Base-by-base conservation (phyloP, 75 land plant genomes). In the Pinus taeda region DNA sequence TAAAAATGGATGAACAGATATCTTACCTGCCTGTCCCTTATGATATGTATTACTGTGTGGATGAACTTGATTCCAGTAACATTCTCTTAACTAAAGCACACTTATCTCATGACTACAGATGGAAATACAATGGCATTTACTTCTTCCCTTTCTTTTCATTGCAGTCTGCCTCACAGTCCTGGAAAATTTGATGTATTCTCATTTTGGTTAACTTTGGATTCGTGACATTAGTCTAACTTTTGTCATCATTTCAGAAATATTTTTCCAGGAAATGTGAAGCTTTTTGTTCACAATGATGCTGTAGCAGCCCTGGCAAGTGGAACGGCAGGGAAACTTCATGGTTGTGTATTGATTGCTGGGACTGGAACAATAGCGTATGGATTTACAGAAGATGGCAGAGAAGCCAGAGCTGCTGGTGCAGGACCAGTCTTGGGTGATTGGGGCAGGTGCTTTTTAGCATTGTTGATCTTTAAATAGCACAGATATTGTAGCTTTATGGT, bases 291-390 rank as follows among this genome's bases (percentile, higher is more conserved):
- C 57, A 96, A 96, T 82, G 98, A 96, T 85, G 91, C 98, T 60
- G 92, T 96, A 20, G 99, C 99, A 63, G 98, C 99, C 65, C 76
- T 96, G 57, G 98, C 95, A 12, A 96, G 98, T 88, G 98, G 99
- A 39, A 96, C 95, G 37, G 80, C 83, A 85, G 99, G 98, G 77
- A 89, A 83, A 79, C 89, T 92, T 33, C 88, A 89, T 85, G 98
- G 99, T 15, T 96, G 99, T 82, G 98, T 96, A 65, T 69, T 96
- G 60, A 87, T 96, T 63, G 95, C 94, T 45, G 98, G 99, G 42
- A 96, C 99, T 18, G 98, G 98, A 33, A 80, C 87, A 21, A 96
- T 96, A 75, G 89, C 95, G 71, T 88, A 85, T 83, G 99, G 98
- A 7, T 90, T 92, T 59, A 86, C 88, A 65, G 88, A 89, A 75